Evolutionary conservation across 257 asterid species (phyloP).

Genomic region (Solanum gracilifrons): DNA sequence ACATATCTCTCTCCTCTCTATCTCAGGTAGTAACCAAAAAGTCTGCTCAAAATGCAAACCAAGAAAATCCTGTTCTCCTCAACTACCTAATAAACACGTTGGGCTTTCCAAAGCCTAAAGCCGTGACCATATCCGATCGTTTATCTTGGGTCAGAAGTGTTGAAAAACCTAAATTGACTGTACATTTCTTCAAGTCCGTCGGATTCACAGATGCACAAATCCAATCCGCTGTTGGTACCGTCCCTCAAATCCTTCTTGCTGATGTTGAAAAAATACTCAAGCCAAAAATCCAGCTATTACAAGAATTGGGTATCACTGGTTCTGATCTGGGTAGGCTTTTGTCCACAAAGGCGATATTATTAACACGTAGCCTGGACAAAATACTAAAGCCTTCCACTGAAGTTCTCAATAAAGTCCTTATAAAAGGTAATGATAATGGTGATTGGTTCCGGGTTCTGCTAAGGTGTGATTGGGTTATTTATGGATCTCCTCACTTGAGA

Average conservation of each 20-base stretch:
- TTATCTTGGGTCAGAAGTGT: not conserved
- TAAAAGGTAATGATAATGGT: not conserved
- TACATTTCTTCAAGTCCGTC: not conserved
- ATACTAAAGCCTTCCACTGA: slow-evolving; percentile 11
- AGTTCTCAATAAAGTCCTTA: slow-evolving; percentile 4
- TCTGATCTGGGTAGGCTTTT: slow-evolving; percentile 10
- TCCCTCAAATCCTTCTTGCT: slow-evolving; percentile 10
- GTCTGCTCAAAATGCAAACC: not conserved
- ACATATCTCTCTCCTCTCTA: not conserved
- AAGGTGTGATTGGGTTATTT: slow-evolving; percentile 4
- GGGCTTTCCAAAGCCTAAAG: slow-evolving; percentile 5
- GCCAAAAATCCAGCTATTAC: slow-evolving; percentile 19
- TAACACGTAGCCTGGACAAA: slow-evolving; percentile 12
- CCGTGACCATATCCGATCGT: not conserved
- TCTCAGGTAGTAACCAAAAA: not conserved
- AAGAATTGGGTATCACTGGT: slow-evolving; percentile 25
- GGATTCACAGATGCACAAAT: slow-evolving; percentile 15
- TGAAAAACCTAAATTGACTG: slow-evolving; percentile 1
- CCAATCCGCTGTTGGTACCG: not conserved
- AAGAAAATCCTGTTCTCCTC: not conserved
- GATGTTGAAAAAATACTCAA: slow-evolving; percentile 17
- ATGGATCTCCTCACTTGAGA: not conserved
- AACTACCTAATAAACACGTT: slow-evolving; percentile 7
- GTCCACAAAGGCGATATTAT: slow-evolving; percentile 1
- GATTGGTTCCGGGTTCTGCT: slow-evolving; percentile 6